Base-by-base conservation (phyloP, 768 basidiomycete species). In the Serendipita indica region DNA sequence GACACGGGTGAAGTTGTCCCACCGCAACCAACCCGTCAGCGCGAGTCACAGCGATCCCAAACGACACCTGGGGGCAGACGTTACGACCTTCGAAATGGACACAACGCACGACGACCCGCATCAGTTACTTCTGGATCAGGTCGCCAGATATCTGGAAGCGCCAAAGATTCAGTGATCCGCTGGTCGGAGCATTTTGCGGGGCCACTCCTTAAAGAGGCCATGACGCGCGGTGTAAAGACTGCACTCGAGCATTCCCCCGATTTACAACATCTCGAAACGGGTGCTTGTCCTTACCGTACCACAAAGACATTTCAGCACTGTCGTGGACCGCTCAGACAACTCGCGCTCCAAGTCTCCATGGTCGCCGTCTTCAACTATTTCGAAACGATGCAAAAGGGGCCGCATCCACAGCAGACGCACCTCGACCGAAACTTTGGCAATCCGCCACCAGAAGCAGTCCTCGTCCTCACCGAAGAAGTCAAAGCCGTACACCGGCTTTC, bases 311-410 rank as follows among this genome's bases (percentile, higher is more conserved):
- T 27, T 27, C 49, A 54, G 30, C 49, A 54, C 30, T 22, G n/a
- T 18, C 49, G 49, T 7, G 30, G 30, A 7, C 20, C 20, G 2
- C 30, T 28, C 25, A 18, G 49, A n/a, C 10, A 25, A 18, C 16
- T 30, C 16, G 49, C 49, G n/a, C 30, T 54, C 7, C 49, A 54
- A 28, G 49, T 33, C 49, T 54, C 49, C 10, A 54, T 54, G 25
- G 16, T 54, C 5, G 49, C 49, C 10, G 49, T 54, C 10, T 54
- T 54, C 32, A 25, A 18, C 7, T 33, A 54, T 27, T 54, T 22
- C 30, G n/a, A n/a, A n/a, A n/a, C n/a, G n/a, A n/a, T n/a, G n/a
- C n/a, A n/a, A n/a, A n/a, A n/a, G n/a, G 1, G 22, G 10, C 49
- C 49, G 7, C 22, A 54, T 33, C 32, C 49, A 7, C 16, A 18